Evolutionary conservation across 2,329 filamentous ascomycete species (phyloP).

Genomic region (Ascosphaera apis): DNA sequence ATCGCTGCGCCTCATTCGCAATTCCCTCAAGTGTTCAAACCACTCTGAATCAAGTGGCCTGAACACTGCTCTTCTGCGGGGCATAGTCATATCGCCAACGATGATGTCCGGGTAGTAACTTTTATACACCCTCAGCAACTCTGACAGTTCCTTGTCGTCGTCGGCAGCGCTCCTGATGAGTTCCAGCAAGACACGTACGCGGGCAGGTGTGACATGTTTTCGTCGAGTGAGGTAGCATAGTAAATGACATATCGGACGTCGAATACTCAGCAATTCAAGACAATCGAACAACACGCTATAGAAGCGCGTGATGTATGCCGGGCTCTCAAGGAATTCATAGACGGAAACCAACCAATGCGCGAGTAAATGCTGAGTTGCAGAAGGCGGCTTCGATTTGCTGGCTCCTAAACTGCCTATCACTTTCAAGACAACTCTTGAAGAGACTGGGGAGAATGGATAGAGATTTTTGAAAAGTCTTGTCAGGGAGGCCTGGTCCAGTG

Average conservation of each 20-base stretch:
- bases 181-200: conserved; percentile 49
- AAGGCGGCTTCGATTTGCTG: conserved; percentile 49
- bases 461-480: conserved; percentile 47
- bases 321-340: conserved; percentile 45
- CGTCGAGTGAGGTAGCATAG: conserved; percentile 57
- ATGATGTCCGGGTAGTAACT: conserved; percentile 83
- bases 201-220: conserved; percentile 61
- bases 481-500: conserved; percentile 54
- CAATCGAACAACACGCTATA: conserved; percentile 63
- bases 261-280: conserved; percentile 55
- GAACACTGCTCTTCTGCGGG: conserved; percentile 13
- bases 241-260: conserved; percentile 49
- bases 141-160: conserved; percentile 51
- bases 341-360: conserved; percentile 60
- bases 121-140: conserved; percentile 61
- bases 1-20: conserved; percentile 37
- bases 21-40: conserved; percentile 41
- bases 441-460: conserved; percentile 47
- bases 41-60: conserved; percentile 57
- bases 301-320: conserved; percentile 38
- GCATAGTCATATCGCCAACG: conserved; percentile 38
- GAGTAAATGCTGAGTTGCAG: conserved; percentile 45
- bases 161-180: conserved; percentile 27
- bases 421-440: conserved; percentile 36
- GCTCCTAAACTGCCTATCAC: conserved; percentile 55